Evolutionary conservation across 306 rosid species (phyloP).

Genomic region (Cicer pinnatifidum): DNA sequence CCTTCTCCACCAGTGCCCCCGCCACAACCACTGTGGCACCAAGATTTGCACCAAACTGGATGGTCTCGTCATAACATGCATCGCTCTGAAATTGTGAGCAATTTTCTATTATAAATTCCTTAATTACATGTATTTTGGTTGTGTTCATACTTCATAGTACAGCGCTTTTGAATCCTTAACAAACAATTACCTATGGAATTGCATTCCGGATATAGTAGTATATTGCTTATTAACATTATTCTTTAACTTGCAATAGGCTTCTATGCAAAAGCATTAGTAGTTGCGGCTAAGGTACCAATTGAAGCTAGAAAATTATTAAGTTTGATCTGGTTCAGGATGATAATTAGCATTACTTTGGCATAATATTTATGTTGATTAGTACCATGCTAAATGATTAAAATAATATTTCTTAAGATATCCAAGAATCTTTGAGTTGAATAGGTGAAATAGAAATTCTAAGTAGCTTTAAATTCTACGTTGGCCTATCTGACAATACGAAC

Average conservation of each 20-base stretch:
- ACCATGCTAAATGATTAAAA: constrained; percentile 10
- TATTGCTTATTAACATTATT: constrained; percentile 8
- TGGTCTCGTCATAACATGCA: constrained; percentile 98
- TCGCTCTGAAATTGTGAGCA: constrained; percentile 93
- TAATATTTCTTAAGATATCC: constrained; percentile 26
- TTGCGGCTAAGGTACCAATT: constrained; percentile 27
- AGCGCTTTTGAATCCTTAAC: constrained; percentile 20
- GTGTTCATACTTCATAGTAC: neutral
- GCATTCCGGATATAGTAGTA: constrained; percentile 16
- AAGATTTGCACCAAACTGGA: constrained; percentile 86
- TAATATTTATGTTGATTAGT: constrained; percentile 12
- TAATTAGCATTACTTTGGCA: constrained; percentile 14
- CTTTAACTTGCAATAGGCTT: constrained; percentile 29
- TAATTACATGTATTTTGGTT: constrained; percentile 12
- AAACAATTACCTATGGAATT: neutral
- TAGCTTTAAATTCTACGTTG: constrained; percentile 27
- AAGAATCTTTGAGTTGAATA: constrained; percentile 16
- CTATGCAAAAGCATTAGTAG: constrained; percentile 12
- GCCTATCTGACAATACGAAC: constrained; percentile 24
- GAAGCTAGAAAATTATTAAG: constrained; percentile 17
- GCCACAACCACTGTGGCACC: constrained; percentile 98
- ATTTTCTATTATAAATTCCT: constrained; percentile 31
- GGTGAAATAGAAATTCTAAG: constrained; percentile 27
- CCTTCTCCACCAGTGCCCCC: constrained; percentile 98
- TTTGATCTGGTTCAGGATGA: constrained; percentile 29